These are phyloP conservation scores for Acacia concinna DNA, from an alignment of 331 rosid species.

Conservation along the genomic window DNA sequence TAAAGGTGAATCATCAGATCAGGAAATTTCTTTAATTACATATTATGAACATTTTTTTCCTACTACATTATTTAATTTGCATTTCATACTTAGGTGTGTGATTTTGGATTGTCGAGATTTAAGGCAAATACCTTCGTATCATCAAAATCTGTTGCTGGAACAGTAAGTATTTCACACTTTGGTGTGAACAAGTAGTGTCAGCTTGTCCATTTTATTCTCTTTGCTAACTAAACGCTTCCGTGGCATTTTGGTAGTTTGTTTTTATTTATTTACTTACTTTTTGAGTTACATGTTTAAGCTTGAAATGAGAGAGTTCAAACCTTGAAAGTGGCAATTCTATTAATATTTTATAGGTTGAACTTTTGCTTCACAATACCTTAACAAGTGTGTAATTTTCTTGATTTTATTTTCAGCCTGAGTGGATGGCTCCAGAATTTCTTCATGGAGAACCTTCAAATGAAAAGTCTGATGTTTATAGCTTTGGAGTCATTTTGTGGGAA, in stretches of 20 bases:
- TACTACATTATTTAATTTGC: conserved; percentile 19
- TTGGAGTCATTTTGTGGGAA: conserved; percentile 96
- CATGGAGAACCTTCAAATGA: conserved; percentile 96
- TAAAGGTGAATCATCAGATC: conserved; percentile 54
- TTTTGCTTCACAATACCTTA: conserved; percentile 43
- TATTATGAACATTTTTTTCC: conserved; percentile 1
- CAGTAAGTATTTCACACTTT: conserved; percentile 55
- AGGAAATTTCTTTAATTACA: conserved; percentile 11
- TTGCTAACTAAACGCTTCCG: conserved; percentile 1
- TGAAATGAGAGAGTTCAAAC: conserved; percentile 3
- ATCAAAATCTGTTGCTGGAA: conserved; percentile 95
- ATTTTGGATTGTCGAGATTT: conserved; percentile 98
- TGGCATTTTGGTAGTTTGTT: background rate
- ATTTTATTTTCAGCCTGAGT: conserved; percentile 88
- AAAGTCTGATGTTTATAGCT: conserved; percentile 92
- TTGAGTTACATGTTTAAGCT: conserved; percentile 14
- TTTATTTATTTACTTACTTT: background rate
- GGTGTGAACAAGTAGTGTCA: background rate
- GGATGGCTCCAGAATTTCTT: conserved; percentile 99
- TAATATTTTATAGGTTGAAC: conserved; percentile 44
- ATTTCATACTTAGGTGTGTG: conserved; percentile 63
- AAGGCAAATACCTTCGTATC: conserved; percentile 89
- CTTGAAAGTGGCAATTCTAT: conserved; percentile 28
- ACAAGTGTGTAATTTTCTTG: conserved; percentile 46
- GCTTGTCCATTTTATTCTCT: conserved; percentile 13